These are phyloP conservation scores for Apiospora malaysiana DNA, from an alignment of 2,329 filamentous ascomycete species.

Conservation along the genomic window DNA sequence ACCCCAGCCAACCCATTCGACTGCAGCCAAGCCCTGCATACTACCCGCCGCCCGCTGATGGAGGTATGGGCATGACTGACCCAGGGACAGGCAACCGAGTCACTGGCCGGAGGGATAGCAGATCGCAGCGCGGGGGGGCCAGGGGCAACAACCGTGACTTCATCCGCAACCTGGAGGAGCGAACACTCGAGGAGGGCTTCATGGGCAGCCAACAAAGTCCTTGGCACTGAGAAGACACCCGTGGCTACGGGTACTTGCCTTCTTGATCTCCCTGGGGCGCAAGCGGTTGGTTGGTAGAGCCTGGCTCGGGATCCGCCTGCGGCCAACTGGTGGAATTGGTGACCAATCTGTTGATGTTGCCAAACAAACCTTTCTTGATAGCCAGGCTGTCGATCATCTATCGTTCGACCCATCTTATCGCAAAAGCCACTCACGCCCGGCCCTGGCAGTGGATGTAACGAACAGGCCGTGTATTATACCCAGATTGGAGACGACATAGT, in stretches of 20 bases:
- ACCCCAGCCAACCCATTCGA: conserved; percentile 91
- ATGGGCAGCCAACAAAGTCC: conserved; percentile 68
- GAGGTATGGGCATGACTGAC: conserved; percentile 72
- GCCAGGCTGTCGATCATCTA: not conserved
- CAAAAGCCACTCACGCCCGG: conserved; percentile 6
- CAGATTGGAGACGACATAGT: conserved; percentile 2
- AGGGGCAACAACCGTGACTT: conserved; percentile 79
- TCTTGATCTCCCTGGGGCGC: not conserved
- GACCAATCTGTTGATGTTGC: not conserved
- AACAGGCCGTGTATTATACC: conserved; percentile 17
- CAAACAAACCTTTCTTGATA: not conserved
- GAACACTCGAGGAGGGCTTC: conserved; percentile 91
- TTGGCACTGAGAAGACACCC: conserved; percentile 65
- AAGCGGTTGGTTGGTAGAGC: not conserved
- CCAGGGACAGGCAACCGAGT: conserved; percentile 56
- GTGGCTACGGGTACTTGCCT: not conserved
- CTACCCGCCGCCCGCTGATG: conserved; percentile 89
- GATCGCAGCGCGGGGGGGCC: conserved; percentile 63
- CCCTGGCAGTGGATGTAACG: not conserved
- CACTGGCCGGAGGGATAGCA: conserved; percentile 76
- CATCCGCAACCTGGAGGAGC: conserved; percentile 91
- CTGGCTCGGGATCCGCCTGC: not conserved
- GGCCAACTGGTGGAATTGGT: not conserved
- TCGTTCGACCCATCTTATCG: not conserved
- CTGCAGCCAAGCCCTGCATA: conserved; percentile 96